Evolutionary conservation across 805 yeast genomes (phyloP), one percentile per base, ranked within the genome.

Genomic region (Myxozyma vanderwaltii): DNA sequence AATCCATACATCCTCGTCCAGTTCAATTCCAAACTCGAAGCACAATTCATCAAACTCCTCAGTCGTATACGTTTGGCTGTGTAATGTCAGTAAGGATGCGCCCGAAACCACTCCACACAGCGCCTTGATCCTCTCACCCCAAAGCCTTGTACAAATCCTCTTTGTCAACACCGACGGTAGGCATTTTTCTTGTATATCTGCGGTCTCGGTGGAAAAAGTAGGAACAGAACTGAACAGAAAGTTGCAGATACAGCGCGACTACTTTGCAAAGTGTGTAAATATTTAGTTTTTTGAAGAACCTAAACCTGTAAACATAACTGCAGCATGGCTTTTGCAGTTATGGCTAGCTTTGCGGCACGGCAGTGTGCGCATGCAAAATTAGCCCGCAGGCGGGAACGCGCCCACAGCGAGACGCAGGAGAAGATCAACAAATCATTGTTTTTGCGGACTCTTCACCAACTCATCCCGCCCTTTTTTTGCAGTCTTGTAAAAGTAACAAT

Each of bases 31-130:
- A 69, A 91, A 94, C 71, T 92, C 95, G 79, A 94, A 94, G 78
- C 98, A 94, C 68, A 94, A 83, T 76, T 91, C 97, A 72, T 94
- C 99, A 69, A 94, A 91, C 72, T 92, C 99, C 69, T 90, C 84
- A 67, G 94, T 88, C 69, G 96, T 82, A 72, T 84, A 85, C 51
- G 75, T 71, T 63, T 78, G 78, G 40, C 81, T 69, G 45, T n/a
- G 6, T 2, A 7, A 29, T 24, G 41, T 29, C 29, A 48, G 51
- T 21, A 45, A 43, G n/a, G 19, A 8, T 27, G 21, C 45, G n/a
- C n/a, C n/a, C n/a, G n/a, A n/a, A n/a, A n/a, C n/a, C n/a, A n/a
- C n/a, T n/a, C n/a, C n/a, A n/a, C n/a, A n/a, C n/a, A n/a, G n/a
- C n/a, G n/a, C n/a, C n/a, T n/a, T n/a, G n/a, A n/a, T n/a, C n/a